These are phyloP conservation scores for Calocera cornea DNA, from an alignment of 768 basidiomycete genomes.

Conservation along the genomic window DNA sequence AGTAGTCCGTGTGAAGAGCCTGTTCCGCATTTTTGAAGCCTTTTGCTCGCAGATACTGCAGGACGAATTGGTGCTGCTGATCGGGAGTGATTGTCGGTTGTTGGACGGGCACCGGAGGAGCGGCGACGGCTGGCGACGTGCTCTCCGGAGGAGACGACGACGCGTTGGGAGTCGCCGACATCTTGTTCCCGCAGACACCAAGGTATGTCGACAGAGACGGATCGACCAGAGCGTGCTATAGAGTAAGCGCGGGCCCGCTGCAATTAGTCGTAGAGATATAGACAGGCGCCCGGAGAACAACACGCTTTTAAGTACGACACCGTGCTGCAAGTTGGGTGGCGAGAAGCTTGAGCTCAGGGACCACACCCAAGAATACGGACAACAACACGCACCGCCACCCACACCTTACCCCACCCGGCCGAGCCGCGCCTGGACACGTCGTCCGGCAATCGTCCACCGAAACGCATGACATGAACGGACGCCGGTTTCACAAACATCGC, in stretches of 20 bases:
- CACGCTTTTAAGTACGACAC: too few species aligned
- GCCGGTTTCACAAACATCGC: neutral
- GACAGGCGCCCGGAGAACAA: too few species aligned
- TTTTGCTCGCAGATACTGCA: conserved; percentile 37
- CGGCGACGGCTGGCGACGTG: neutral
- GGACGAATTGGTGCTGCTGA: conserved; percentile 28
- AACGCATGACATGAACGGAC: neutral
- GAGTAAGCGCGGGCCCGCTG: too few species aligned
- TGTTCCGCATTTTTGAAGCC: conserved; percentile 37
- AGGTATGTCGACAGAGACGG: too few species aligned
- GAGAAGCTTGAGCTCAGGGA: neutral
- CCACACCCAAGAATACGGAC: neutral
- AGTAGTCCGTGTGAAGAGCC: conserved; percentile 32
- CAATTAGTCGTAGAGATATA: too few species aligned
- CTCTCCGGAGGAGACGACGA: neutral
- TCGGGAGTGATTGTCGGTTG: neutral
- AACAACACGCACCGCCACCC: neutral
- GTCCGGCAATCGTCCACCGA: neutral
- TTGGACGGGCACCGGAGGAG: neutral
- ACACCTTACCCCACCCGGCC: neutral
- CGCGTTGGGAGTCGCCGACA: neutral
- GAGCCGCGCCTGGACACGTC: neutral
- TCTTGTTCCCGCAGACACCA: neutral
- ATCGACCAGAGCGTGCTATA: too few species aligned
- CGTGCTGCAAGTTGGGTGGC: too few species aligned